These are phyloP conservation scores for Detonula confervacea DNA, from an alignment of 352 stramenopile genomes.

Conservation along the genomic window DNA sequence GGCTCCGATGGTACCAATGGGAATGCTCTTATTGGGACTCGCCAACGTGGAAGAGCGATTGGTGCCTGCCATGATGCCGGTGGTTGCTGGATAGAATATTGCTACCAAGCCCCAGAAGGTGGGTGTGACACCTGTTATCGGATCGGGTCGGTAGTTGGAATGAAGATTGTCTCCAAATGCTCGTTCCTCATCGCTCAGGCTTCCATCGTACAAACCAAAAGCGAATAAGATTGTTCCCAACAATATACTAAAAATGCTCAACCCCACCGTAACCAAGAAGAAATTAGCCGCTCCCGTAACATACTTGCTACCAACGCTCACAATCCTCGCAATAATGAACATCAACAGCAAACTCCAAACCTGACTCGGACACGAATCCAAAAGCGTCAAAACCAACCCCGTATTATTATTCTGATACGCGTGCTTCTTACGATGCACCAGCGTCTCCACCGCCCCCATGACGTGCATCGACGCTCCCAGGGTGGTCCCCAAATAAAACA, in stretches of 20 bases:
- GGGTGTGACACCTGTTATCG: constrained; percentile 76
- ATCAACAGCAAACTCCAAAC: constrained; percentile 45
- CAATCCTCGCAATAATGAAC: constrained; percentile 48
- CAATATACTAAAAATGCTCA: constrained; percentile 49
- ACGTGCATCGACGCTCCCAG: constrained; percentile 83
- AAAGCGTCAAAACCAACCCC: constrained; percentile 8
- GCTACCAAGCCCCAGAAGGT: constrained; percentile 82
- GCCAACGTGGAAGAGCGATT: constrained; percentile 82
- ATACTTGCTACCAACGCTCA: constrained; percentile 44
- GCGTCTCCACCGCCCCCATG: constrained; percentile 82
- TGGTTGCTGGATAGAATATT: constrained; percentile 87
- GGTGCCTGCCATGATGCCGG: constrained; percentile 87
- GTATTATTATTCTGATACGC: constrained; percentile 21
- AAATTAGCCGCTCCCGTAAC: constrained; percentile 39
- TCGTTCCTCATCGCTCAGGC: constrained; percentile 50
- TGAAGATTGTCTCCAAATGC: constrained; percentile 75
- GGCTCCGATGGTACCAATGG: constrained; percentile 82
- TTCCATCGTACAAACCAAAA: constrained; percentile 47
- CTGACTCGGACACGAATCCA: constrained; percentile 33
- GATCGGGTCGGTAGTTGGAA: constrained; percentile 78
- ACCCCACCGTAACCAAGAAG: constrained; percentile 34
- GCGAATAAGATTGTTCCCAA: constrained; percentile 73
- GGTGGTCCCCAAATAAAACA: constrained; percentile 91
- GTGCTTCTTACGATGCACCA: constrained; percentile 68
- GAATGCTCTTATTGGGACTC: constrained; percentile 78